Percentiles rank a stretch among this genome's conserved stretches.
Conservation (phyloP, 192 early-diverging fungal species). For the Umbelopsis isabellina region DNA sequence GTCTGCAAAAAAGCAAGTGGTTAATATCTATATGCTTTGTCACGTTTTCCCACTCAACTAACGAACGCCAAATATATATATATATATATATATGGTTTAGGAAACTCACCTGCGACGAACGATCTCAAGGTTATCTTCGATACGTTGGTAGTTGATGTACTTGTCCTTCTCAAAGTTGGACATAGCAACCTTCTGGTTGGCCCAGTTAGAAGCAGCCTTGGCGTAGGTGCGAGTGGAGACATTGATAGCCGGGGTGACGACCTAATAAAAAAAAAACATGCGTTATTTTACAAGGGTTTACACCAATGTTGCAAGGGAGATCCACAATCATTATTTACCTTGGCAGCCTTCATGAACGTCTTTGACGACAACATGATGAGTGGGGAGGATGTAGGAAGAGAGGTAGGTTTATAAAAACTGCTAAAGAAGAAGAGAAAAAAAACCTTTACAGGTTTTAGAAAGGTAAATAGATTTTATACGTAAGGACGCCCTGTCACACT, state of each 20-base stretch:
- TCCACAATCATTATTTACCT: constrained; percentile 24
- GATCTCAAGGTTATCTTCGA: constrained; percentile 93
- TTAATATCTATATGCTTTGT: constrained; percentile 2
- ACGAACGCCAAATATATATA: neutral
- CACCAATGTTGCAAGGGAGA: neutral
- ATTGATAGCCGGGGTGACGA: constrained; percentile 31
- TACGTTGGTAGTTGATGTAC: constrained; percentile 97
- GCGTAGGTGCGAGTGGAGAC: constrained; percentile 55
- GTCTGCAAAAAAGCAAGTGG: constrained; percentile 50
- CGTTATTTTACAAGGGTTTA: neutral
- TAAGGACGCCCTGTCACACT: neutral
- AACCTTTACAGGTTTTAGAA: neutral
- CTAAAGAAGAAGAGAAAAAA: constrained; percentile 23
- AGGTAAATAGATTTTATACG: constrained; percentile 1
- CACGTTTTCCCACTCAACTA: no score
- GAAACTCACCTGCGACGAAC: constrained; percentile 83
- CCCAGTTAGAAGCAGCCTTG: constrained; percentile 50
- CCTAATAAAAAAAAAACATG: constrained; percentile 25
- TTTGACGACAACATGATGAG: constrained; percentile 40
- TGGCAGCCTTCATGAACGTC: constrained; percentile 39
- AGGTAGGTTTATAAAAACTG: constrained; percentile 6
- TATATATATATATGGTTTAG: no score
- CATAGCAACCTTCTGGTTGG: constrained; percentile 81
- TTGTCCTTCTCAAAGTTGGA: constrained; percentile 91
- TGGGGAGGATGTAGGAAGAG: constrained; percentile 2